A percentile compares a stretch with the other conserved stretches of the same genome.
These are phyloP conservation scores for Cyclotella cryptica DNA, from an alignment of 108 stramenopile genomes.

Conservation along the genomic window DNA sequence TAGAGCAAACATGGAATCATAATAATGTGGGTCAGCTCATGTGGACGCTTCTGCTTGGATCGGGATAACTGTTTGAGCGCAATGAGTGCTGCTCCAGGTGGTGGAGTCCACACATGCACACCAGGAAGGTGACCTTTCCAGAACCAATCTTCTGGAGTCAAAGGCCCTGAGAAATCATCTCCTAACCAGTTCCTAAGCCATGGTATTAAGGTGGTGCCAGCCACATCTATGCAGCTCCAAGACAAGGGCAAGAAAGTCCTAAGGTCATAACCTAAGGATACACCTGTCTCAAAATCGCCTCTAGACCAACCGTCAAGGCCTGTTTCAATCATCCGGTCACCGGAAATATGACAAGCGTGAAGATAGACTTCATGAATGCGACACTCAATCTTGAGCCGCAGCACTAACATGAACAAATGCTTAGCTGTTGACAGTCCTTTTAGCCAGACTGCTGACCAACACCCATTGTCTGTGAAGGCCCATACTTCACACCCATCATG, in stretches of 20 bases:
- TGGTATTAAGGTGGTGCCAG: neutral
- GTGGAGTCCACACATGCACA: constrained; percentile 18
- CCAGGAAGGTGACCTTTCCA: constrained; percentile 3
- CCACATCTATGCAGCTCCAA: neutral
- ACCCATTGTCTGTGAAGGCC: no score
- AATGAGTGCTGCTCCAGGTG: constrained; percentile 14
- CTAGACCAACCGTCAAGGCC: no score
- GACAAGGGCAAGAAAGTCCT: neutral
- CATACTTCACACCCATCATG: no score
- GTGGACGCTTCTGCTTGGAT: neutral
- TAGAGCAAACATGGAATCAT: constrained; percentile 1
- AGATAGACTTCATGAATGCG: constrained; percentile 7
- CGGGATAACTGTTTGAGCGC: neutral
- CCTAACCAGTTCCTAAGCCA: no score
- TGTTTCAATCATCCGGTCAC: constrained; percentile 18
- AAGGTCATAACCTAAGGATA: constrained; percentile 5
- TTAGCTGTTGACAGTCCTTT: constrained; percentile 18
- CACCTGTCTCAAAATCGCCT: no score
- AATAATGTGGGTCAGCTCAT: no score
- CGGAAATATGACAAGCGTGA: no score
- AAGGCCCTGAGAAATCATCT: neutral
- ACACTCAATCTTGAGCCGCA: neutral
- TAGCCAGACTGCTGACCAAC: no score
- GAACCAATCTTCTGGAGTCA: constrained; percentile 11
- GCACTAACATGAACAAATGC: neutral